These are phyloP conservation scores for Penicillium parvum DNA, from an alignment of 495 filamentous ascomycete species.

Conservation along the genomic window DNA sequence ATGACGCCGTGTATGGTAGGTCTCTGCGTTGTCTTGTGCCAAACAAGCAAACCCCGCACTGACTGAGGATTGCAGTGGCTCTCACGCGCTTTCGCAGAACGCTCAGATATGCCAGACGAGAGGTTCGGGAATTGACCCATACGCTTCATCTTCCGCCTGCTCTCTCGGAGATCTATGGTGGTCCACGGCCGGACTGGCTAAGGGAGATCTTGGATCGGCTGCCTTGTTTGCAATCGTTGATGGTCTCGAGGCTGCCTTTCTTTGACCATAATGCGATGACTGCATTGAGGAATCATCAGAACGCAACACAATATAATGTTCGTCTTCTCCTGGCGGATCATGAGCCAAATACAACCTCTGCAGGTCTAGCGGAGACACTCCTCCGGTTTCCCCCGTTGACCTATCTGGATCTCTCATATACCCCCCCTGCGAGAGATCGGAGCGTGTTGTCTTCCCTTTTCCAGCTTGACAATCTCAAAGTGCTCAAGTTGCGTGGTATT, in stretches of 20 bases:
- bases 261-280: constrained; percentile 61
- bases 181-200: constrained; percentile 58
- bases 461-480: constrained; percentile 46
- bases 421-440: constrained; percentile 50
- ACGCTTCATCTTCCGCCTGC: constrained; percentile 66
- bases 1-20: constrained; percentile 59
- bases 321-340: constrained; percentile 54
- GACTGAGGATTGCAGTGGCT: constrained; percentile 41
- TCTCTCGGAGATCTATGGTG: constrained; percentile 60
- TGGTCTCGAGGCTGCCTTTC: constrained; percentile 58
- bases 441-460: constrained; percentile 43
- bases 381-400: constrained; percentile 50
- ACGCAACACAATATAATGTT: constrained; percentile 34
- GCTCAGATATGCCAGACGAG: constrained; percentile 49
- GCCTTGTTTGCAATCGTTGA: constrained; percentile 56
- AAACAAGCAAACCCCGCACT: background rate
- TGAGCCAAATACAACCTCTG: constrained; percentile 55
- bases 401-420: constrained; percentile 60
- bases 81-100: constrained; percentile 60
- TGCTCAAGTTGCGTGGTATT: constrained; percentile 56
- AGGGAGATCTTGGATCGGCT: constrained; percentile 56
- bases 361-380: constrained; percentile 49
- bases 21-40: background rate
- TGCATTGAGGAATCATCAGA: constrained; percentile 34
- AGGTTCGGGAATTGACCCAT: constrained; percentile 55